Conservation (phyloP, 495 filamentous ascomycete species). For the Lophiostoma macrostomum region DNA sequence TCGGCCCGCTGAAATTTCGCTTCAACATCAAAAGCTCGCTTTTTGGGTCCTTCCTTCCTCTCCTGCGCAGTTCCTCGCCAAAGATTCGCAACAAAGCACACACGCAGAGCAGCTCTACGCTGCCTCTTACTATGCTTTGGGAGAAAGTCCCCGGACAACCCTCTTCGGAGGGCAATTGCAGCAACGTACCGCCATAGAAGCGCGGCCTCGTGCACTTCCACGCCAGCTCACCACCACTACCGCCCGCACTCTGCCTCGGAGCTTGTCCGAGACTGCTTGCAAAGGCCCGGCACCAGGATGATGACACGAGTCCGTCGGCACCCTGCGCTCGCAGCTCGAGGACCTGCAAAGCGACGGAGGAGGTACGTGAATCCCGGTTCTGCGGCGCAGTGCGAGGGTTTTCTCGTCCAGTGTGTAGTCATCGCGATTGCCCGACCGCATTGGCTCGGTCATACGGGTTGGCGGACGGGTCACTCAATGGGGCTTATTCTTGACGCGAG, state of each 20-base stretch:
- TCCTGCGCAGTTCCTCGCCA: constrained; percentile 74
- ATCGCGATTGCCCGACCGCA: constrained; percentile 93
- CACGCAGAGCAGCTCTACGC: constrained; percentile 78
- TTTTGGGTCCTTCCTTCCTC: constrained; percentile 35
- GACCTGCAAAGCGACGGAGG: constrained; percentile 38
- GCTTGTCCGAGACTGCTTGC: constrained; percentile 25
- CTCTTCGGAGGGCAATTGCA: constrained; percentile 55
- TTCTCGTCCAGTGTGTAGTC: constrained; percentile 91
- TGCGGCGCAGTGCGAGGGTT: constrained; percentile 41
- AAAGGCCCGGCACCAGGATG: constrained; percentile 57
- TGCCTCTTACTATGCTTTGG: constrained; percentile 75
- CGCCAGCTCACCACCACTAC: constrained; percentile 31
- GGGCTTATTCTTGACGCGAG: constrained; percentile 99
- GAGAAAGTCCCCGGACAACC: constrained; percentile 99
- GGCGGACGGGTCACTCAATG: constrained; percentile 86
- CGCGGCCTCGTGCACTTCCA: constrained; percentile 63
- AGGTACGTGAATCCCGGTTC: constrained; percentile 40
- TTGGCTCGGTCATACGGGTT: constrained; percentile 13
- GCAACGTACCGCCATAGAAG: constrained; percentile 99
- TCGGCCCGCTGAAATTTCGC: constrained; percentile 1
- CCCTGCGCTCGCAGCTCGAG: constrained; percentile 39
- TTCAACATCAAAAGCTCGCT: constrained; percentile 20
- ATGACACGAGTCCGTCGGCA: constrained; percentile 82
- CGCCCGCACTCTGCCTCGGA: constrained; percentile 44
- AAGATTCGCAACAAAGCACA: constrained; percentile 99